Evolutionary conservation across 2,329 filamentous ascomycete species (phyloP).

Genomic region (Pyrenochaeta sp.): DNA sequence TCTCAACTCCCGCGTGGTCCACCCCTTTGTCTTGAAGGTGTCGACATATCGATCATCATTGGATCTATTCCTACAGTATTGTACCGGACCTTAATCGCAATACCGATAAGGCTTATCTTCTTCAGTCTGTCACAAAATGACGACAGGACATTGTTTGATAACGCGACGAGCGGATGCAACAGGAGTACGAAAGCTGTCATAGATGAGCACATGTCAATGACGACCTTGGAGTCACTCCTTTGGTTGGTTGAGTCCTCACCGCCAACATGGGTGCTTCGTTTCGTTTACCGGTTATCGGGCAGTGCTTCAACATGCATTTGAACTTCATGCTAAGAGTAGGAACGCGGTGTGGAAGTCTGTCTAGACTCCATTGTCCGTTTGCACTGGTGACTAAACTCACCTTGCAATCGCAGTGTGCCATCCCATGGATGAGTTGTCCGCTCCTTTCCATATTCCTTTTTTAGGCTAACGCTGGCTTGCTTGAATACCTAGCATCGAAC

Average conservation of each 20-base stretch:
- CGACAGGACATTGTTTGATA: not conserved
- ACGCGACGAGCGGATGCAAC: not conserved
- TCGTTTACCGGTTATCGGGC: not conserved
- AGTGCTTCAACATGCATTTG: not conserved
- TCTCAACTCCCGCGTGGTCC: not conserved
- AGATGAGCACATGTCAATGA: not conserved
- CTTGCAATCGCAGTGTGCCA: not conserved
- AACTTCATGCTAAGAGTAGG: not conserved
- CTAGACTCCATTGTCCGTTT: not conserved
- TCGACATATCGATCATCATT: not conserved
- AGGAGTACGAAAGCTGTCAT: not conserved
- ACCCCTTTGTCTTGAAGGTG: not conserved
- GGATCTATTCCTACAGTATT: not conserved
- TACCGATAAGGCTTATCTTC: conserved; percentile 1
- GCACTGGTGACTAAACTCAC: not conserved
- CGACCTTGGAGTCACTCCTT: not conserved
- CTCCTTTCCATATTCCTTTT: not conserved
- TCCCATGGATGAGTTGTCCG: not conserved
- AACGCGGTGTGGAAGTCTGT: not conserved
- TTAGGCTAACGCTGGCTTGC: not conserved
- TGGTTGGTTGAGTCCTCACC: not conserved
- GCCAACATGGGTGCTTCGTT: not conserved
- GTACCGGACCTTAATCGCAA: not conserved
- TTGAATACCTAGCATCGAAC: not conserved
- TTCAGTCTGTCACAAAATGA: not conserved